phyloP scores from a whole-genome alignment of 176 grass and related monocot genomes.

The Stipa capillata region DNA sequence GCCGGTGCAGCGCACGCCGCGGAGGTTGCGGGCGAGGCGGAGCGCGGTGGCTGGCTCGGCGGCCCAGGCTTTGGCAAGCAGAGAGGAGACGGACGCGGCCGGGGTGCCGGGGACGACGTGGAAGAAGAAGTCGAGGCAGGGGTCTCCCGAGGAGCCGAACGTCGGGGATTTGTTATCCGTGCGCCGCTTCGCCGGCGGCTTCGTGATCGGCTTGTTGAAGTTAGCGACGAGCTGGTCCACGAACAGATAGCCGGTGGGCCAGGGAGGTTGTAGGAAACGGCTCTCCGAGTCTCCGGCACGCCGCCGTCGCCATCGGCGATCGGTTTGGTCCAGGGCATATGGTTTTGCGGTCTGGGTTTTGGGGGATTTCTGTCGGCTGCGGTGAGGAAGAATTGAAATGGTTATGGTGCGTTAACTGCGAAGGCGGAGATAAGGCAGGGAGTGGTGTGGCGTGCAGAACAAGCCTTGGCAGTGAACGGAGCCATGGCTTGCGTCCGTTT shows the following conservation, averaged over 20 bases:
- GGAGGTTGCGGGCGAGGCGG: conserved; percentile 43
- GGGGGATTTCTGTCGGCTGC: not conserved
- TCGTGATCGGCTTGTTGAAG: not conserved
- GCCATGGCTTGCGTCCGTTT: not conserved
- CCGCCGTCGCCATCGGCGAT: not conserved
- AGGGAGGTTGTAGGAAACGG: not conserved
- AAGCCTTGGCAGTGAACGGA: not conserved
- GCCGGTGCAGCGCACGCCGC: conserved; percentile 62
- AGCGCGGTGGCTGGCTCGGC: conserved; percentile 28
- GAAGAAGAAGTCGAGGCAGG: conserved; percentile 77
- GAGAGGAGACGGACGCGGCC: not conserved
- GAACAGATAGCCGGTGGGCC: conserved; percentile 14
- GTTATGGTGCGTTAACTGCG: not conserved
- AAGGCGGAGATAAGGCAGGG: not conserved
- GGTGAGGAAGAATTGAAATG: not conserved
- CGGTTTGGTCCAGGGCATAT: not conserved
- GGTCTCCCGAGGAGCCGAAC: conserved; percentile 32
- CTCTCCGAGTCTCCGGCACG: not conserved
- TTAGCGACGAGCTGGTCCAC: not conserved
- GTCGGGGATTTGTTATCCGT: conserved; percentile 45
- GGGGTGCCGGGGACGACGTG: conserved; percentile 37
- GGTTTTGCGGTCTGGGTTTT: not conserved
- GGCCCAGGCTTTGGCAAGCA: conserved; percentile 36
- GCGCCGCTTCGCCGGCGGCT: not conserved
- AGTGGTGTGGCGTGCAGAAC: not conserved